Evolutionary conservation across 495 filamentous ascomycete species (phyloP).

Genomic region (Penicillium pulvis): DNA sequence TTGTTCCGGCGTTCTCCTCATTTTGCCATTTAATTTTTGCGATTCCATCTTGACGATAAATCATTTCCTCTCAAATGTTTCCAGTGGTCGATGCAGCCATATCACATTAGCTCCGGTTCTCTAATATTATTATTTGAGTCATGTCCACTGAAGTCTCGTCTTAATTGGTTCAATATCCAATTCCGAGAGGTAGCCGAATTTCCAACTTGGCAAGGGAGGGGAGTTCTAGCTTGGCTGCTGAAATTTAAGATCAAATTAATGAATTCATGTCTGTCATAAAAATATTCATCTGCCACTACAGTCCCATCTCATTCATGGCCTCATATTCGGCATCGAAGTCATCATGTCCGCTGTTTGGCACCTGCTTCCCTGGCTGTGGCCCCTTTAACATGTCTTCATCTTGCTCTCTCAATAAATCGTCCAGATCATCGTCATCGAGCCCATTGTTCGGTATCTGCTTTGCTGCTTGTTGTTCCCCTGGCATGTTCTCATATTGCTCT

Average conservation of each 20-base stretch:
- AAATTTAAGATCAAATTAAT: background rate
- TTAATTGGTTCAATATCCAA: background rate
- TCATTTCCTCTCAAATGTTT: background rate
- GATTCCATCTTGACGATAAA: slow-evolving; percentile 6
- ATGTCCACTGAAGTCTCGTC: background rate
- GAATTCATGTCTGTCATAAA: slow-evolving; percentile 2
- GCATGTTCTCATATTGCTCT: slow-evolving; percentile 30
- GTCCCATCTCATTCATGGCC: slow-evolving; percentile 35
- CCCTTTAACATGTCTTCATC: slow-evolving; percentile 16
- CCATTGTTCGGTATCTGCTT: background rate
- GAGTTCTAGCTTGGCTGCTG: background rate
- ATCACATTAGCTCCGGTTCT: slow-evolving; percentile 16
- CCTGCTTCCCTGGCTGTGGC: background rate
- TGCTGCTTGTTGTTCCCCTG: slow-evolving; percentile 1
- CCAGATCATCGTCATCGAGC: slow-evolving; percentile 25
- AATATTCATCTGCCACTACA: slow-evolving; percentile 12
- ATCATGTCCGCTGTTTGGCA: background rate
- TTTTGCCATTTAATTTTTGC: slow-evolving; percentile 2
- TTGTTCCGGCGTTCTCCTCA: background rate
- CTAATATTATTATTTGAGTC: background rate
- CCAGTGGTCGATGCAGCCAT: slow-evolving; percentile 10
- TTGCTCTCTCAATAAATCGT: slow-evolving; percentile 39
- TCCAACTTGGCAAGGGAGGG: background rate
- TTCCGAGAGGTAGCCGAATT: background rate
- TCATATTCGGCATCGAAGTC: slow-evolving; percentile 35